These are phyloP conservation scores for Mortierella sp. DNA, from an alignment of 371 early-diverging fungal species.

Conservation along the genomic window DNA sequence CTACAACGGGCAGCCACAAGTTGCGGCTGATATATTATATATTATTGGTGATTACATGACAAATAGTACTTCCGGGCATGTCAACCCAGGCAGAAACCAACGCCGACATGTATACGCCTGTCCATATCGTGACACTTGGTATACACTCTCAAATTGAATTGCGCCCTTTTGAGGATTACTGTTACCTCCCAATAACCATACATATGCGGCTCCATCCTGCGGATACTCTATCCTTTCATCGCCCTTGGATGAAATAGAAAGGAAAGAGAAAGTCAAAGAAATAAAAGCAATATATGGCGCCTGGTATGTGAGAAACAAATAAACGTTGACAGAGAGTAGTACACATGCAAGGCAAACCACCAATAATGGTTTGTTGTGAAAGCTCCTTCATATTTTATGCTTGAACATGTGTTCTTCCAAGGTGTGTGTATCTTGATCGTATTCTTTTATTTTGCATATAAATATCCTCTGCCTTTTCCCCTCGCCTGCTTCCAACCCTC, in stretches of 20 bases:
- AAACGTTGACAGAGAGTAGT: too few relatives aligned
- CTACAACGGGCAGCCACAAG: neutral
- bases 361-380: too few relatives aligned
- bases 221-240: too few relatives aligned
- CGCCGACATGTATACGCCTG: neutral
- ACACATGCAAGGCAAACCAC: too few relatives aligned
- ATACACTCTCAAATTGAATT: neutral
- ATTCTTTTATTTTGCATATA: slow-evolving; percentile 5
- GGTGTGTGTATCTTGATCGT: neutral
- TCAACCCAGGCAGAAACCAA: neutral
- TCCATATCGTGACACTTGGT: neutral
- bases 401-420: neutral
- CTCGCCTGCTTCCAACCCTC: neutral
- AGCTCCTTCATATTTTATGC: too few relatives aligned
- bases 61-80: slow-evolving; percentile 5
- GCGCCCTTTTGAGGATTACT: too few relatives aligned
- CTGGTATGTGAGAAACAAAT: too few relatives aligned
- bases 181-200: too few relatives aligned
- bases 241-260: too few relatives aligned
- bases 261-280: too few relatives aligned
- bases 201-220: too few relatives aligned
- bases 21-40: slow-evolving; percentile 20
- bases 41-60: neutral
- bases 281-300: too few relatives aligned
- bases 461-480: slow-evolving; percentile 8